Evolutionary conservation across 2,329 filamentous ascomycete species (phyloP).

Genomic region (Waltergamsia citrina): DNA sequence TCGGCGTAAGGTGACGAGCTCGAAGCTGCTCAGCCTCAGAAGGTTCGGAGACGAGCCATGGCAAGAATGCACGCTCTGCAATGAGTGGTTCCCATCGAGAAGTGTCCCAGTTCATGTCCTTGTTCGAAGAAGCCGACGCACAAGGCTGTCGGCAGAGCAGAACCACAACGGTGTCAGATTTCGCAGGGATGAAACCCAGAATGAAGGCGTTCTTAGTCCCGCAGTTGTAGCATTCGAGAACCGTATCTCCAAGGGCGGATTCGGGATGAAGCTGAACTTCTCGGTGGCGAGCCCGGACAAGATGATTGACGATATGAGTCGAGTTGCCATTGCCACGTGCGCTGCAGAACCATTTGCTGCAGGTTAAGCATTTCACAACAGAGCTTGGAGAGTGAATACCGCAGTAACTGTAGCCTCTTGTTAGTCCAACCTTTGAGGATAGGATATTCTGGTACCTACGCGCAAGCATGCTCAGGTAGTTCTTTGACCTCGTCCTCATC

Average conservation of each 20-base stretch:
- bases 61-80: constrained; percentile 88
- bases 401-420: constrained; percentile 59
- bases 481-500: constrained; percentile 73
- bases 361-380: constrained; percentile 91
- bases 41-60: constrained; percentile 84
- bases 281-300: constrained; percentile 95
- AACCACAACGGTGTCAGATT: constrained; percentile 96
- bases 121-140: constrained; percentile 86
- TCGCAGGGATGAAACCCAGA: constrained; percentile 94
- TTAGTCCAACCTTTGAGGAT: constrained; percentile 11
- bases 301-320: constrained; percentile 96
- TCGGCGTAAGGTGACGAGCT: constrained; percentile 83
- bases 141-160: constrained; percentile 94
- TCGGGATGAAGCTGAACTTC: constrained; percentile 94
- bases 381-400: constrained; percentile 93
- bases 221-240: constrained; percentile 98
- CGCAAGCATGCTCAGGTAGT: constrained; percentile 89
- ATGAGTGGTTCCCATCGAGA: constrained; percentile 97
- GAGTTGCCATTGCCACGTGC: constrained; percentile 93
- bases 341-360: constrained; percentile 99
- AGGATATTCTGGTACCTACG: constrained; percentile 45
- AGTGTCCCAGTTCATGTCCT: constrained; percentile 99
- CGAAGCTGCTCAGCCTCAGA: constrained; percentile 94
- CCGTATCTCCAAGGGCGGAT: constrained; percentile 88
- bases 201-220: constrained; percentile 99